Base-by-base conservation (phyloP, 805 yeast genomes). In the Lipomyces chichibuensis region DNA sequence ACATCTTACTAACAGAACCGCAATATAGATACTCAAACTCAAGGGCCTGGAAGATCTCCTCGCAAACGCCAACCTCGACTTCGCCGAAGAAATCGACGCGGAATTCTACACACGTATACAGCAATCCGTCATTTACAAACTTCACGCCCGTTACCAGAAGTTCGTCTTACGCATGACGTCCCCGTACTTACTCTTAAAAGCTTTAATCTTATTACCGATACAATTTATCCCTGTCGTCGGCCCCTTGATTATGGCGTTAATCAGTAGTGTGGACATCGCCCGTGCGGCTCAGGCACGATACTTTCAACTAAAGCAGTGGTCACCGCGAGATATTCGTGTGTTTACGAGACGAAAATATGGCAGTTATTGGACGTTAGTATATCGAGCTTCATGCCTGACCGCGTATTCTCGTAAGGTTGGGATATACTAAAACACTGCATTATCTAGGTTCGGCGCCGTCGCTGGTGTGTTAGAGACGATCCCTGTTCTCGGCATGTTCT, bases 191-290 rank as follows among this genome's bases (percentile, higher is more conserved):
- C 56, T 83, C 0, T 9, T 74, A 2, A 78, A 80, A 57, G 76
- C 78, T 1, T 0, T 81, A 0, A 6, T 77, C 0, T 69, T 78
- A 32, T 66, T 81, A 11, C 29, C 79, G 0, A 65, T 85, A 14
- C 78, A 80, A n/a, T 70, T 79, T 59, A 78, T 86, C 11, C 90
- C 90, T 0, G 27, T 85, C 14, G 32, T 83, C 7, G 89, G 89
- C 0, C 87, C 88, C 0, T 27, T 80, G 8, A 17, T 85, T 14
- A 80, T 82, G 7, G 75, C 84, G 17, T 59, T 82, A 7, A 57
- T 84, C 9, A 81, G 79, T 61, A 83, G 88, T 0, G 83, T 87
- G 0, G 73, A 81, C 11, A 80, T 80, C 54, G 89, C 87, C 0
- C 76, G 80, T 58, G 75, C 75, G 33, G 77, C 81, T 14, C 88